Evolutionary conservation across 805 yeast species (phyloP).

Genomic region (Cyberlindnera misumaiensis): DNA sequence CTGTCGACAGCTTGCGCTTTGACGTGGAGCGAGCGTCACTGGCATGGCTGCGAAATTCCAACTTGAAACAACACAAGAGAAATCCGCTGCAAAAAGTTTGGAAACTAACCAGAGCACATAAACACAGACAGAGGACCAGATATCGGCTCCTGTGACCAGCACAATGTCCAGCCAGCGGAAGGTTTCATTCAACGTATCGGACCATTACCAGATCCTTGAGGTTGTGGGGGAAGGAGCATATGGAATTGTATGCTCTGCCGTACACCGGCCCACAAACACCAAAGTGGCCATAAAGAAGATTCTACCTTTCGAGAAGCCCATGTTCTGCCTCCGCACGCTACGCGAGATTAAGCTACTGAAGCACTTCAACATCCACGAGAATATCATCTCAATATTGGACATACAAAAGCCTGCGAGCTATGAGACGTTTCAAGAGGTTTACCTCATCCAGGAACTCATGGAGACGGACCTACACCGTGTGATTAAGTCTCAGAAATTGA

Average conservation of each 20-base stretch:
- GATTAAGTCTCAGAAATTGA: conserved; percentile 47
- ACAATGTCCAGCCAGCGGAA: conserved; percentile 27
- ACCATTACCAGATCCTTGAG: conserved; percentile 51
- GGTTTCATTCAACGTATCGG: conserved; percentile 56
- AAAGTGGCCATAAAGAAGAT: conserved; percentile 75
- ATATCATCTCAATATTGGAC: conserved; percentile 60
- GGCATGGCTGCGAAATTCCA: too few relatives aligned
- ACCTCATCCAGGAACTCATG: conserved; percentile 72
- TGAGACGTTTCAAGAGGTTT: conserved; percentile 63
- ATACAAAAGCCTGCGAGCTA: conserved; percentile 56
- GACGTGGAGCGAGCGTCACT: too few relatives aligned
- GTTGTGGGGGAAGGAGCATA: conserved; percentile 79
- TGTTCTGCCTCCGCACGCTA: conserved; percentile 63
- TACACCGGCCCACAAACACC: conserved; percentile 51
- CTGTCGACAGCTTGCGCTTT: too few relatives aligned
- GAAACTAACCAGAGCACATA: too few relatives aligned
- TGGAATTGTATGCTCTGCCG: conserved; percentile 69
- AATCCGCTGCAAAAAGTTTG: too few relatives aligned
- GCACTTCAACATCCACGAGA: conserved; percentile 63
- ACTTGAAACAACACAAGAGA: too few relatives aligned
- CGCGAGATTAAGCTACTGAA: conserved; percentile 62
- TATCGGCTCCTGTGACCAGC: too few relatives aligned
- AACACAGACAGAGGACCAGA: too few relatives aligned
- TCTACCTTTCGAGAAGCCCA: conserved; percentile 58
- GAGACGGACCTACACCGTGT: conserved; percentile 65